Conservation (phyloP, 2,329 filamentous ascomycete species). For the Venturiaceae sp. region DNA sequence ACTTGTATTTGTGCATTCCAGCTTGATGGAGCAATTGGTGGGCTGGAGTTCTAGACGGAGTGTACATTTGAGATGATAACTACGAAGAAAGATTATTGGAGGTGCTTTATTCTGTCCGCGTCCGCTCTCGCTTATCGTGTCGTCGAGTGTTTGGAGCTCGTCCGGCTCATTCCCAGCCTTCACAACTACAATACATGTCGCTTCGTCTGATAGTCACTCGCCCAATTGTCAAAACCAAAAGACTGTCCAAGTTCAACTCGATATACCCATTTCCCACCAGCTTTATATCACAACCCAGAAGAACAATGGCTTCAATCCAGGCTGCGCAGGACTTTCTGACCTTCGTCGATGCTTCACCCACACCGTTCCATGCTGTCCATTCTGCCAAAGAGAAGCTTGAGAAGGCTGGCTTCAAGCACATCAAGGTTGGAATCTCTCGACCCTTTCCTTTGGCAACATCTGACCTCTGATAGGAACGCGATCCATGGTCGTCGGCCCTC, state of each 20-base stretch:
- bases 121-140: background rate
- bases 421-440: constrained; percentile 46
- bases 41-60: background rate
- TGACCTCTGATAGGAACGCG: constrained; percentile 53
- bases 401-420: constrained; percentile 74
- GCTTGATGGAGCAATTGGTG: background rate
- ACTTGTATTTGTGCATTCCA: background rate
- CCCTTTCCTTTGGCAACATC: background rate
- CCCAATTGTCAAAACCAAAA: background rate
- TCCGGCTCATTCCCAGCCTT: background rate
- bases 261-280: background rate
- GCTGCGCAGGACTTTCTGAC: constrained; percentile 74
- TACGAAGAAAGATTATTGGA: too few species aligned
- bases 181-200: background rate
- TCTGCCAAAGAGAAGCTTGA: constrained; percentile 67
- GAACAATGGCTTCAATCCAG: constrained; percentile 17
- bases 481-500: constrained; percentile 73
- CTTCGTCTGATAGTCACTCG: background rate
- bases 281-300: background rate
- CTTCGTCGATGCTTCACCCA: constrained; percentile 91
- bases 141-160: background rate
- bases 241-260: background rate
- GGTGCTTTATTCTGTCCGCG: too few species aligned
- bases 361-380: constrained; percentile 93
- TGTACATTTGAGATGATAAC: too few species aligned